phyloP scores from a whole-genome alignment of 257 asterid species.

The Vinca minor region DNA sequence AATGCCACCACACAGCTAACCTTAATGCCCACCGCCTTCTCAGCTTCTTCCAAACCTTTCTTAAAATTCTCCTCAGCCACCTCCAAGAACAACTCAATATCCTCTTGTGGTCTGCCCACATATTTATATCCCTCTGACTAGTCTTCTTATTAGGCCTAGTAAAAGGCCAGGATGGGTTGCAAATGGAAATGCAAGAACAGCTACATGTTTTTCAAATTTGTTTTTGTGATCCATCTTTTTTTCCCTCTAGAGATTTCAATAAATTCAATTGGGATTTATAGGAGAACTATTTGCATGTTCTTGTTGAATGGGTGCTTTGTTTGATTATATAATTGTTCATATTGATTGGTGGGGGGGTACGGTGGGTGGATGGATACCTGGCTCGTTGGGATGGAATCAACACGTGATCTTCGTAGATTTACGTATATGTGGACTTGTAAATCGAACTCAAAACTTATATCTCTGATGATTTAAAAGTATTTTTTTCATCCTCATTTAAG shows the following conservation, averaged over 20 bases:
- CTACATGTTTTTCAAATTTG: slow-evolving; percentile 23
- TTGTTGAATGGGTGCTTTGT: too few relatives aligned
- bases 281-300: too few relatives aligned
- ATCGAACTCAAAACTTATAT: too few relatives aligned
- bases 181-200: slow-evolving; percentile 49
- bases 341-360: too few relatives aligned
- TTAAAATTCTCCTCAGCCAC: slow-evolving; percentile 31
- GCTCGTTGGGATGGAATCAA: too few relatives aligned
- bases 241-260: not conserved
- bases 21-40: slow-evolving; percentile 26
- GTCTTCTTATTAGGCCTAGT: slow-evolving; percentile 32
- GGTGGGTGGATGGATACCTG: too few relatives aligned
- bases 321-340: too few relatives aligned
- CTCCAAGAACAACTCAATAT: slow-evolving; percentile 29
- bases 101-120: slow-evolving; percentile 26
- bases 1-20: slow-evolving; percentile 35
- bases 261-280: too few relatives aligned
- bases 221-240: not conserved
- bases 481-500: too few relatives aligned
- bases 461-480: too few relatives aligned
- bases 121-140: slow-evolving; percentile 27
- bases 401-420: too few relatives aligned
- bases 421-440: too few relatives aligned
- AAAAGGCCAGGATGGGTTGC: slow-evolving; percentile 48
- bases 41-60: slow-evolving; percentile 25